Evolutionary conservation across 768 basidiomycete genomes (phyloP), one percentile per base, ranked within the genome.

Genomic region (Chlorophyllum brunneum): DNA sequence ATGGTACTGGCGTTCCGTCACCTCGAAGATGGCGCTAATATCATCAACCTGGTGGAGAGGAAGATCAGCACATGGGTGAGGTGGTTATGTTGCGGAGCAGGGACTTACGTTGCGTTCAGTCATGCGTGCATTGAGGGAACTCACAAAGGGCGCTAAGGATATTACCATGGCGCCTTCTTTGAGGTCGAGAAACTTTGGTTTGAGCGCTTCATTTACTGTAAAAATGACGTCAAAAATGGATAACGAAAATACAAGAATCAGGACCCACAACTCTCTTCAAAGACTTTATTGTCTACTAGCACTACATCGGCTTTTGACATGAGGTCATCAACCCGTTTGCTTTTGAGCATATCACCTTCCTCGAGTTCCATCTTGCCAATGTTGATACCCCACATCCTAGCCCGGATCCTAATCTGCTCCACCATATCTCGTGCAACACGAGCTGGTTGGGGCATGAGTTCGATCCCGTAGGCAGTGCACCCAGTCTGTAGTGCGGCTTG

Each of bases 151-250:
- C 54, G 86, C 83, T 15, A 99, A 71, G 16, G 91, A 93, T 31
- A 98, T 81, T 41, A 99, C 88, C 42, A 85, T 85, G 0, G 94
- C 92, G 16, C 92, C 91, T 54, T 95, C 92, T 63, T 93, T 97
- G 54, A 98, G 73, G 63, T 99, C 97, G 49, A 99, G 73, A 69
- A 98, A 98, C 62, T 92, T 88, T 24, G 88, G 85, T 39, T 88
- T 78, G 13, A 99, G 71, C 1, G 85, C 81, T 62, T 92, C 90
- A 66, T 98, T 98, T 55, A 98, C 88, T 92, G 52, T 4, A 9
- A 34, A 39, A 23, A 27, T 48, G 16, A 56, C 55, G 40, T 57
- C 53, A 54, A 43, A 33, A 51, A 26, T 36, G 29, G 23, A 10
- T 27, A 4, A 44, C 16, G 46, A 16, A 36, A 16, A 48, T 16